A percentile compares a stretch with the other conserved stretches of the same genome.
Evolutionary conservation across 78 protist species (phyloP).

Genomic region (Emiliania huxleyi): DNA sequence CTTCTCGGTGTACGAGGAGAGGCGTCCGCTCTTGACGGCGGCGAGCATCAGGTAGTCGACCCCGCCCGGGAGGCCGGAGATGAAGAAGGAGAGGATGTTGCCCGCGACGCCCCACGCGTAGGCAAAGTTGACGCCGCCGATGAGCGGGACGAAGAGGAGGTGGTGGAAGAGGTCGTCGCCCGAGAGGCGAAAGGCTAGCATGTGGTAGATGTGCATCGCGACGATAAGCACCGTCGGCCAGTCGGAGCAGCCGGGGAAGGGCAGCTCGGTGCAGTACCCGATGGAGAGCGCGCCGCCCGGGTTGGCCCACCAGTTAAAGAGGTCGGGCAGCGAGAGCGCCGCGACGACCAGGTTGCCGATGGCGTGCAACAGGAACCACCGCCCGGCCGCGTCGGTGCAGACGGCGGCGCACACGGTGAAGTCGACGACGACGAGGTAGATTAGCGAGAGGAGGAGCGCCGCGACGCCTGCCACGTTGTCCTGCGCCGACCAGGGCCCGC

Average conservation of each 20-base stretch:
- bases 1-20: constrained; percentile 12
- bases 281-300: background rate
- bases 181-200: background rate
- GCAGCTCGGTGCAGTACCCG: background rate
- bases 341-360: background rate
- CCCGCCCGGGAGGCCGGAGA: constrained; percentile 49
- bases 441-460: too few relatives aligned
- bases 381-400: too few relatives aligned
- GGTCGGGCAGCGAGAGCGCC: background rate
- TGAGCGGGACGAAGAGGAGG: constrained; percentile 20
- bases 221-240: background rate
- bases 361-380: constrained; percentile 15
- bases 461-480: too few relatives aligned
- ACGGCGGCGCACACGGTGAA: too few relatives aligned
- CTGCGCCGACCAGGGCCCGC: too few relatives aligned
- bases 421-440: too few relatives aligned
- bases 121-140: background rate
- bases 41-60: constrained; percentile 41
- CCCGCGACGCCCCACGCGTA: background rate
- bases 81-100: background rate
- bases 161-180: constrained; percentile 37
- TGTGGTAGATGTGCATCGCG: constrained; percentile 47
- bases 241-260: too few relatives aligned
- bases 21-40: background rate
- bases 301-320: background rate